phyloP scores from a whole-genome alignment of 176 grass and related monocot species.

The Bolboschoenus planiculmis region DNA sequence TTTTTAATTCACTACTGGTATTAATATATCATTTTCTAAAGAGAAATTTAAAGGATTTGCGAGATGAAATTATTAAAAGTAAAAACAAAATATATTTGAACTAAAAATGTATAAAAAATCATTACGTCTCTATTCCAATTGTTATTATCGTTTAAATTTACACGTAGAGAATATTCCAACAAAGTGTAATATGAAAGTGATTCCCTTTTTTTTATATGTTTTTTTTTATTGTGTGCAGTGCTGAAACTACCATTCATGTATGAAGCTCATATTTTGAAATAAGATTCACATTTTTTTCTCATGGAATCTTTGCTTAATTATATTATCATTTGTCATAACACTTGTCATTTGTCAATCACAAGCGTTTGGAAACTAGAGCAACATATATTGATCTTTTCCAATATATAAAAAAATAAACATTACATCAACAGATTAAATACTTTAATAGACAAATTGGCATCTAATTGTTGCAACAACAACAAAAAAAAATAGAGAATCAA shows the following conservation, averaged over 20 bases:
- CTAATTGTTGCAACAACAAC: too few species aligned
- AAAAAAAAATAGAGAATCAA: too few species aligned
- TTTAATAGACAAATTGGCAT: too few species aligned
- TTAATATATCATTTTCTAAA: too few species aligned
- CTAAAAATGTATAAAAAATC: too few species aligned
- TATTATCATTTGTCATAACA: not conserved
- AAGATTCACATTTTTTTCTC: not conserved
- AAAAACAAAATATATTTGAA: not conserved
- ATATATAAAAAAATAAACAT: too few species aligned
- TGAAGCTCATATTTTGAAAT: not conserved
- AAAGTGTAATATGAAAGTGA: not conserved
- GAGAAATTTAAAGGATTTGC: too few species aligned
- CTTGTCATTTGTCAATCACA: not conserved
- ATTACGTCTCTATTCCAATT: too few species aligned
- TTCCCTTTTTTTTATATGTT: not conserved
- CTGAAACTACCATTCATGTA: not conserved
- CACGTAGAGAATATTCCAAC: not conserved
- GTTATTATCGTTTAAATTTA: not conserved
- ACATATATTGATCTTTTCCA: not conserved
- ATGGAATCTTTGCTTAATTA: not conserved
- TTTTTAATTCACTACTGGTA: too few species aligned
- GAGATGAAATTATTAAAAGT: not conserved
- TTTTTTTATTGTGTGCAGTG: not conserved
- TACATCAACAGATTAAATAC: too few species aligned
- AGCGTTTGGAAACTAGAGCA: not conserved